phyloP scores from a whole-genome alignment of 176 grass and related monocot species.

The Microstegium vimineum region DNA sequence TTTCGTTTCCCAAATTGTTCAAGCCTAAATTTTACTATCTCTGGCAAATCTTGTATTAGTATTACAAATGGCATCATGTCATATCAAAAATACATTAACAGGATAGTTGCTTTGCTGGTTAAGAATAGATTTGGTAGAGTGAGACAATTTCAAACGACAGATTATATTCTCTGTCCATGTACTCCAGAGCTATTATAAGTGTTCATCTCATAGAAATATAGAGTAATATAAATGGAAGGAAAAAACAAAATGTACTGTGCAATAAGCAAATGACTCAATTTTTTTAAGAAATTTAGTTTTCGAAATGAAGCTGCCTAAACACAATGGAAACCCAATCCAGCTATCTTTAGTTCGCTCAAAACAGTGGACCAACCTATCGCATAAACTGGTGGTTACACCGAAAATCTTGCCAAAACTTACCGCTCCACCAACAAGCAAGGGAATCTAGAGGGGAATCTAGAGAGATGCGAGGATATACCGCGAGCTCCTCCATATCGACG shows the following conservation, averaged over 20 bases:
- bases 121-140: not conserved
- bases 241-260: not conserved
- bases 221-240: not conserved
- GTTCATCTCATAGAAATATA: not conserved
- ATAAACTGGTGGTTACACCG: not conserved
- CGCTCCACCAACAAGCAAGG: not conserved
- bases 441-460: not conserved
- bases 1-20: not conserved
- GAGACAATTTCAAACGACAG: not conserved
- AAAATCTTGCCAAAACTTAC: not conserved
- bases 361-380: not conserved
- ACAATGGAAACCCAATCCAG: not conserved
- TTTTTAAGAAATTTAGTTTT: not conserved
- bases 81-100: not conserved
- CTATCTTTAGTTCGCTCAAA: not conserved
- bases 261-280: not conserved
- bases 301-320: not conserved
- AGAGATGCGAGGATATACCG: constrained; percentile 37
- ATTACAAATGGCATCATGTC: not conserved
- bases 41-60: not conserved
- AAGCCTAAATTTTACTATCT: not conserved
- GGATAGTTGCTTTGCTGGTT: not conserved
- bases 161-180: not conserved
- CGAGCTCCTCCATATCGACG: constrained; percentile 90
- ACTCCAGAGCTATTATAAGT: not conserved